These are phyloP conservation scores for Cordyceps javanica DNA, from an alignment of 2,329 filamentous ascomycete genomes.

Conservation along the genomic window DNA sequence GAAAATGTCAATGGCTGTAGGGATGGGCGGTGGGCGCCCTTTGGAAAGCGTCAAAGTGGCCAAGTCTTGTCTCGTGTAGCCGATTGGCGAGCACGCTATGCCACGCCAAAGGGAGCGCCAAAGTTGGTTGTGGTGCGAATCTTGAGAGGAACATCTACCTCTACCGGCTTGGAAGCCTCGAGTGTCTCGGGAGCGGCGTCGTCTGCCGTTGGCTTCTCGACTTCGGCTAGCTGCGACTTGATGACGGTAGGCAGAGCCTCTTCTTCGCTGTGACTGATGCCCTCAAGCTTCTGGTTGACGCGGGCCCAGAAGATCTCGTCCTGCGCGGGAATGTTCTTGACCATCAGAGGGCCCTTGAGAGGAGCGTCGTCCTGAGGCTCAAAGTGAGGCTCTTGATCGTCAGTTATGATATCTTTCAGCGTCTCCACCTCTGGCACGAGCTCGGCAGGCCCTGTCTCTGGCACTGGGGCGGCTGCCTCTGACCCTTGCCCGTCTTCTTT, in stretches of 20 bases:
- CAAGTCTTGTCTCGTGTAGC: background rate
- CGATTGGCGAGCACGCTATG: constrained; percentile 16
- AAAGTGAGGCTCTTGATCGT: constrained; percentile 21
- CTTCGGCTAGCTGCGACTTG: constrained; percentile 21
- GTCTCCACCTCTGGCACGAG: background rate
- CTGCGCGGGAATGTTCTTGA: constrained; percentile 49
- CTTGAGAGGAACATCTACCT: constrained; percentile 40
- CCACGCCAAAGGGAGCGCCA: constrained; percentile 38
- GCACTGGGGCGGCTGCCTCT: too few species aligned
- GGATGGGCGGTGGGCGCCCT: background rate
- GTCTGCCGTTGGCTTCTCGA: constrained; percentile 18
- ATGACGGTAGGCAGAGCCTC: constrained; percentile 42
- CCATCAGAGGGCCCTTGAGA: constrained; percentile 47
- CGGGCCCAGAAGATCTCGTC: constrained; percentile 48
- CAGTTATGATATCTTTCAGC: background rate
- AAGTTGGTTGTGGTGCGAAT: constrained; percentile 41
- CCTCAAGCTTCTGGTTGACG: constrained; percentile 46
- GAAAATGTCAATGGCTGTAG: background rate
- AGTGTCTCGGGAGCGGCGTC: constrained; percentile 13
- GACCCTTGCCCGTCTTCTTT: background rate
- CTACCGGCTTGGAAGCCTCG: constrained; percentile 23
- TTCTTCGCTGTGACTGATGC: constrained; percentile 40
- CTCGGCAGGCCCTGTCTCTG: background rate
- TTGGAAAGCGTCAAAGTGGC: background rate
- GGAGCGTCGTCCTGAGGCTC: constrained; percentile 39